A percentile compares a stretch with the other conserved stretches of the same genome.
phyloP scores from a whole-genome alignment of 2,329 filamentous ascomycete species.

The Sclerotinia nivalis region DNA sequence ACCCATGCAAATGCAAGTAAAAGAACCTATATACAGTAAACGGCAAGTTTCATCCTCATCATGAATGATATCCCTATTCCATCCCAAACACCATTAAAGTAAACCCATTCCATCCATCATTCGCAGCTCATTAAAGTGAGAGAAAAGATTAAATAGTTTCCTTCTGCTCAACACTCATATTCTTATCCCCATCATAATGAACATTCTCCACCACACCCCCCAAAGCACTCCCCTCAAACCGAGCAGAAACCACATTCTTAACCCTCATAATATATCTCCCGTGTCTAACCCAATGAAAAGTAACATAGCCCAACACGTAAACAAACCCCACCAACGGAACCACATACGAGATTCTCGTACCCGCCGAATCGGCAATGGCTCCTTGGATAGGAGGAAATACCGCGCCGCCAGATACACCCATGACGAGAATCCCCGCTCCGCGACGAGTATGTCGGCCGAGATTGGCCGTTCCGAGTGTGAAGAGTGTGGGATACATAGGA shows the following conservation, averaged over 20 bases:
- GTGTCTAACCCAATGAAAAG: conserved; percentile 41
- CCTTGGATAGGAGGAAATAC: conserved; percentile 72
- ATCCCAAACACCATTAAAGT: neutral
- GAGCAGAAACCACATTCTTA: conserved; percentile 36
- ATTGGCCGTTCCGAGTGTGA: conserved; percentile 74
- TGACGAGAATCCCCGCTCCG: conserved; percentile 70
- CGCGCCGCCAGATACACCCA: conserved; percentile 71
- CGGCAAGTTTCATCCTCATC: neutral
- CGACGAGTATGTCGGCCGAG: conserved; percentile 76
- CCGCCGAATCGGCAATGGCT: conserved; percentile 57
- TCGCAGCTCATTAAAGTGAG: neutral
- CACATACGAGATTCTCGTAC: conserved; percentile 47
- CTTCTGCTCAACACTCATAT: conserved; percentile 6
- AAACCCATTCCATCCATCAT: neutral
- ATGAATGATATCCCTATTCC: neutral
- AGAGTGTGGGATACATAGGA: conserved; percentile 79
- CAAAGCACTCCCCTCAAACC: conserved; percentile 34
- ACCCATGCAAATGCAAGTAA: neutral
- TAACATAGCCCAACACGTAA: conserved; percentile 42
- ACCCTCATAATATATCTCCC: conserved; percentile 40
- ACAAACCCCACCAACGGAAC: conserved; percentile 48
- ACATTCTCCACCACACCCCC: conserved; percentile 29
- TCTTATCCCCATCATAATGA: conserved; percentile 28
- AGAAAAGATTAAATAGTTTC: neutral
- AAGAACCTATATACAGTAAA: neutral